Percentiles rank a stretch among this genome's conserved stretches.
phyloP scores from a whole-genome alignment of 768 basidiomycete genomes.

The Leccinum arenicola region DNA sequence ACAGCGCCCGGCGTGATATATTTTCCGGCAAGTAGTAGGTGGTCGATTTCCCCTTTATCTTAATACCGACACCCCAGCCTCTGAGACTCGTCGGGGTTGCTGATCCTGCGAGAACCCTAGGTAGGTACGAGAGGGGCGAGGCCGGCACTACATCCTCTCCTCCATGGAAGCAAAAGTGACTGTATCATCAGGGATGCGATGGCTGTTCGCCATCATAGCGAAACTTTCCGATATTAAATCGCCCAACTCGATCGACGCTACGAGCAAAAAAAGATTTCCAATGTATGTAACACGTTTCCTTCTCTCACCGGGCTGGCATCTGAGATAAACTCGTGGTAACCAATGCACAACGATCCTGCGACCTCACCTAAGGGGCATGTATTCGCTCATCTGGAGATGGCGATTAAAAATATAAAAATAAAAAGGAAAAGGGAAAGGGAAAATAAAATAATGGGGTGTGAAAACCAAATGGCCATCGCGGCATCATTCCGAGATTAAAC shows the following conservation, averaged over 20 bases:
- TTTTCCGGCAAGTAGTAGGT: not conserved
- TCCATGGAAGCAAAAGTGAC: constrained; percentile 10
- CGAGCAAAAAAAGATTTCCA: constrained; percentile 5
- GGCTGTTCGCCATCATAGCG: constrained; percentile 9
- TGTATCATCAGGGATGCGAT: constrained; percentile 2
- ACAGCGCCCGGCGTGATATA: constrained; percentile 14
- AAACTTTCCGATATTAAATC: constrained; percentile 22
- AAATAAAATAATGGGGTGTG: constrained; percentile 14
- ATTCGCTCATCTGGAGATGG: constrained; percentile 14
- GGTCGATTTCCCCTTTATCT: not conserved
- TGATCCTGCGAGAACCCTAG: not conserved
- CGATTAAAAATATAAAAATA: not conserved
- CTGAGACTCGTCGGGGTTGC: not conserved
- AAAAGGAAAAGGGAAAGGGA: constrained; percentile 1
- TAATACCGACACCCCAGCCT: not conserved
- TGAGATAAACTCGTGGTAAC: constrained; percentile 32
- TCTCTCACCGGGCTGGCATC: constrained; percentile 19
- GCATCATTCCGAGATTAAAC: constrained; percentile 20
- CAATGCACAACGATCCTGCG: constrained; percentile 23
- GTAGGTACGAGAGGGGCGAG: constrained; percentile 13
- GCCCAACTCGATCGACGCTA: constrained; percentile 27
- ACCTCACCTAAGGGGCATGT: constrained; percentile 26
- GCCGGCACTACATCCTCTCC: not conserved
- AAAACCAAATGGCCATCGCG: constrained; percentile 17
- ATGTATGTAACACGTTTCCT: constrained; percentile 4